Evolutionary conservation across 2,329 filamentous ascomycete genomes (phyloP).

Genomic region (Cercospora beticola): DNA sequence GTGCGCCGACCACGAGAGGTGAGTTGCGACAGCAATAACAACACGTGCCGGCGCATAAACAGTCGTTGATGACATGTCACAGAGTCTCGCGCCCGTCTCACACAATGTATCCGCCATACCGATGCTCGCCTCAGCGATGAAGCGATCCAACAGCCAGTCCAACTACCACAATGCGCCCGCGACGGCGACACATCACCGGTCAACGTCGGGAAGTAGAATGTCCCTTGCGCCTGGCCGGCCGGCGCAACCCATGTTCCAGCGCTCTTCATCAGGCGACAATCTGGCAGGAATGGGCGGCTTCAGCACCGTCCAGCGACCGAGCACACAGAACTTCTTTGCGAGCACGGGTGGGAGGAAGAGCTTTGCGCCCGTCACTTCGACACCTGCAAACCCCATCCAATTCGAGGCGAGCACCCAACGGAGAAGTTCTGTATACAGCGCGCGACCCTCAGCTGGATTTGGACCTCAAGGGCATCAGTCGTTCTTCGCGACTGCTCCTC

Average conservation of each 20-base stretch:
- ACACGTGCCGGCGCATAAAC: constrained; percentile 12
- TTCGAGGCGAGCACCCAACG: constrained; percentile 59
- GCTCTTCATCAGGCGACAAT: constrained; percentile 77
- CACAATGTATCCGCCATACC: constrained; percentile 77
- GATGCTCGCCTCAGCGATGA: constrained; percentile 88
- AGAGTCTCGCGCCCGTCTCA: constrained; percentile 85
- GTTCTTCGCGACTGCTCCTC: constrained; percentile 87
- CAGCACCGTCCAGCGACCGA: constrained; percentile 81
- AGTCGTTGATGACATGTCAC: constrained; percentile 21
- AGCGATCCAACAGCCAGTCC: constrained; percentile 79
- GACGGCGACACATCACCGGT: constrained; percentile 72
- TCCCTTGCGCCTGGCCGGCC: constrained; percentile 82
- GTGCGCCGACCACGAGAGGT: constrained; percentile 91
- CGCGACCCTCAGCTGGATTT: constrained; percentile 61
- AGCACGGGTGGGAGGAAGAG: constrained; percentile 66
- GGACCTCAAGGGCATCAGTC: constrained; percentile 70
- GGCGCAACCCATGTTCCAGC: constrained; percentile 81
- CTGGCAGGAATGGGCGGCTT: constrained; percentile 72
- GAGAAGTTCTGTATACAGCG: constrained; percentile 69
- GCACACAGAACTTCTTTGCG: constrained; percentile 66
- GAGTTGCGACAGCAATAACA: constrained; percentile 39
- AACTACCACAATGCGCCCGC: constrained; percentile 63
- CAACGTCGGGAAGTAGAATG: constrained; percentile 77
- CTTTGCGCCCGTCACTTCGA: constrained; percentile 61
- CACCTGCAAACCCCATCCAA: constrained; percentile 44